phyloP scores from a whole-genome alignment of 1,139 yeast genomes.

The Taiozyma sp. region DNA sequence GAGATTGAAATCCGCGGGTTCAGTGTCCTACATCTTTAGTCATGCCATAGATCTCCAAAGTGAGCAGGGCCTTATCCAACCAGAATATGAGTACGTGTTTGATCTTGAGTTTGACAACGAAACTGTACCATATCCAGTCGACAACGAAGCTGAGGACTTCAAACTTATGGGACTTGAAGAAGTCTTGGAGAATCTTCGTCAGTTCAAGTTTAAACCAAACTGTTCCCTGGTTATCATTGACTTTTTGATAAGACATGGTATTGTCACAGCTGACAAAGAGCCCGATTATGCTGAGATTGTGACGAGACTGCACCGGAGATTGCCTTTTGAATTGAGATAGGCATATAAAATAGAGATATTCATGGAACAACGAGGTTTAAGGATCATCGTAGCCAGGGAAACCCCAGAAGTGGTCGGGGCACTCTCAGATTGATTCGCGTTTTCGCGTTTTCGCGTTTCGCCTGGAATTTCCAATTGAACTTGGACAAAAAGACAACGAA shows the following conservation, averaged over 20 bases:
- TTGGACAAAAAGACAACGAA: background rate
- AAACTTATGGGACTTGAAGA: constrained; percentile 56
- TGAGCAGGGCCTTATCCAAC: constrained; percentile 63
- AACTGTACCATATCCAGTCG: constrained; percentile 66
- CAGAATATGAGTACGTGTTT: constrained; percentile 80
- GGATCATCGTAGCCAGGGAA: background rate
- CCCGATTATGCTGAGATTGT: constrained; percentile 56
- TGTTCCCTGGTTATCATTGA: constrained; percentile 80
- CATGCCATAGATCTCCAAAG: constrained; percentile 25
- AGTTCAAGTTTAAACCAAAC: constrained; percentile 79
- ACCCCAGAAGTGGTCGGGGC: background rate
- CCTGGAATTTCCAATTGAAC: background rate
- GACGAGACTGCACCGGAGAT: constrained; percentile 55
- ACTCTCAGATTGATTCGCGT: background rate
- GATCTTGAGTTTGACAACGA: constrained; percentile 57
- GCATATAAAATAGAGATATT: background rate
- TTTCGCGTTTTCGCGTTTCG: too few species aligned
- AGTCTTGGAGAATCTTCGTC: constrained; percentile 41
- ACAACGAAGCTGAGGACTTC: constrained; percentile 83
- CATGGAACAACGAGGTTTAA: too few species aligned
- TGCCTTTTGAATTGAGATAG: constrained; percentile 61
- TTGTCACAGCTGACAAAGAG: constrained; percentile 56
- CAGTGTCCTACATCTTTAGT: constrained; percentile 47
- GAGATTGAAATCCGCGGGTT: constrained; percentile 54
- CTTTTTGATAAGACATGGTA: constrained; percentile 80